A percentile compares a stretch with the other conserved stretches of the same genome.
These are phyloP conservation scores for Vitis rupestris DNA, from an alignment of 164 flowering plant species.

Conservation along the genomic window DNA sequence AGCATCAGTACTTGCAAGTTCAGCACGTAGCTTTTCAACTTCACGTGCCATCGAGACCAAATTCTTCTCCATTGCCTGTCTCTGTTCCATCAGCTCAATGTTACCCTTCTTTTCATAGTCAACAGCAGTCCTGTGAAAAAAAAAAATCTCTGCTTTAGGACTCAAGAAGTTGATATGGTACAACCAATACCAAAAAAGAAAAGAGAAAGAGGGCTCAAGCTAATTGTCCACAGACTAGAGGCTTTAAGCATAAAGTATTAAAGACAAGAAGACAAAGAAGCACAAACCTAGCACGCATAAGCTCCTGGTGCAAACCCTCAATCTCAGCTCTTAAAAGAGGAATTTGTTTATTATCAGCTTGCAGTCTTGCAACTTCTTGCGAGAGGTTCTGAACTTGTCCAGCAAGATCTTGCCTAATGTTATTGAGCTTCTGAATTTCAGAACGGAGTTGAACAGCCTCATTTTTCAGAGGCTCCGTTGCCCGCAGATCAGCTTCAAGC, in stretches of 20 bases:
- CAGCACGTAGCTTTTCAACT: slow-evolving; percentile 87
- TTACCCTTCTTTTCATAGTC: slow-evolving; percentile 89
- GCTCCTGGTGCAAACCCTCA: slow-evolving; percentile 83
- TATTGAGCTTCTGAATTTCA: slow-evolving; percentile 69
- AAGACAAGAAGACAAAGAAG: background rate
- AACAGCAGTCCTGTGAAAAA: slow-evolving; percentile 55
- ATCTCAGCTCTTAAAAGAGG: slow-evolving; percentile 62
- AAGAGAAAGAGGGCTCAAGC: background rate
- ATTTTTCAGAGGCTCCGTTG: slow-evolving; percentile 68
- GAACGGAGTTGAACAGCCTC: slow-evolving; percentile 65
- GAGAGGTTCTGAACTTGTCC: slow-evolving; percentile 64
- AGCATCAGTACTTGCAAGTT: slow-evolving; percentile 52
- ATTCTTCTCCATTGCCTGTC: slow-evolving; percentile 88
- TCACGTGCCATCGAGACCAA: slow-evolving; percentile 92
- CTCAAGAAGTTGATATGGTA: background rate
- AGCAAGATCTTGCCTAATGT: slow-evolving; percentile 57
- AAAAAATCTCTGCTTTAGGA: background rate
- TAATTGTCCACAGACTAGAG: background rate
- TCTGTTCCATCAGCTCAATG: slow-evolving; percentile 78
- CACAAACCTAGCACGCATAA: slow-evolving; percentile 78
- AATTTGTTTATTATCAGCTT: slow-evolving; percentile 75
- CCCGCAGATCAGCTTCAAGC: slow-evolving; percentile 86
- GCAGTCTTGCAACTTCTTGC: slow-evolving; percentile 56
- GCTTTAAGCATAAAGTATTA: background rate
- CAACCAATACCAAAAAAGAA: background rate